phyloP scores from a whole-genome alignment of 2,329 filamentous ascomycete genomes.

The Aspergillus fijiensis region DNA sequence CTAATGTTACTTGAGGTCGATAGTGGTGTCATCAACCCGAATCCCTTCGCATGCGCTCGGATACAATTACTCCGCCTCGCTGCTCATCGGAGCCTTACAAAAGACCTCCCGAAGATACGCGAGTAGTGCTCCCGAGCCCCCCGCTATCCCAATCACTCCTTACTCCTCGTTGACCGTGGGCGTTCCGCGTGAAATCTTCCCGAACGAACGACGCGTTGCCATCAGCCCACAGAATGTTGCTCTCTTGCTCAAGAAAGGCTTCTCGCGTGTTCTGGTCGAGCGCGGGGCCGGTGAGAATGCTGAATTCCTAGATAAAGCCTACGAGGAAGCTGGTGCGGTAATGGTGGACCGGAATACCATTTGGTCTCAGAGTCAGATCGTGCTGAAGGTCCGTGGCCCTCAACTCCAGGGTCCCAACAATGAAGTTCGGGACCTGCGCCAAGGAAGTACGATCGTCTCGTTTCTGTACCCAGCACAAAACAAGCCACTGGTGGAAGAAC shows the following conservation, averaged over 20 bases:
- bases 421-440: slow-evolving; percentile 67
- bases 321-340: slow-evolving; percentile 74
- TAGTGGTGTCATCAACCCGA: slow-evolving; percentile 22
- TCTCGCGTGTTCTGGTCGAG: slow-evolving; percentile 73
- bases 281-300: slow-evolving; percentile 75
- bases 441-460: slow-evolving; percentile 73
- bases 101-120: slow-evolving; percentile 22
- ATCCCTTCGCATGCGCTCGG: slow-evolving; percentile 12
- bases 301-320: slow-evolving; percentile 74
- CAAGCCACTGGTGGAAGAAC: slow-evolving; percentile 68
- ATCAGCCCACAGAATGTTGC: slow-evolving; percentile 81
- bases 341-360: slow-evolving; percentile 68
- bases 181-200: slow-evolving; percentile 74
- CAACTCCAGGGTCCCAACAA: slow-evolving; percentile 57
- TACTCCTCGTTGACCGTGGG: slow-evolving; percentile 74
- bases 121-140: slow-evolving; percentile 23
- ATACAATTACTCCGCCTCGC: slow-evolving; percentile 5
- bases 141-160: slow-evolving; percentile 45
- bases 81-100: slow-evolving; percentile 15
- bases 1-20: slow-evolving; percentile 4
- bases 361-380: slow-evolving; percentile 73
- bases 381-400: slow-evolving; percentile 80
- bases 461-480: slow-evolving; percentile 84
- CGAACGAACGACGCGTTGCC: slow-evolving; percentile 77
- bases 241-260: slow-evolving; percentile 81